Conservation (phyloP, 345 rosid species). For the Bruguiera parviflora region DNA sequence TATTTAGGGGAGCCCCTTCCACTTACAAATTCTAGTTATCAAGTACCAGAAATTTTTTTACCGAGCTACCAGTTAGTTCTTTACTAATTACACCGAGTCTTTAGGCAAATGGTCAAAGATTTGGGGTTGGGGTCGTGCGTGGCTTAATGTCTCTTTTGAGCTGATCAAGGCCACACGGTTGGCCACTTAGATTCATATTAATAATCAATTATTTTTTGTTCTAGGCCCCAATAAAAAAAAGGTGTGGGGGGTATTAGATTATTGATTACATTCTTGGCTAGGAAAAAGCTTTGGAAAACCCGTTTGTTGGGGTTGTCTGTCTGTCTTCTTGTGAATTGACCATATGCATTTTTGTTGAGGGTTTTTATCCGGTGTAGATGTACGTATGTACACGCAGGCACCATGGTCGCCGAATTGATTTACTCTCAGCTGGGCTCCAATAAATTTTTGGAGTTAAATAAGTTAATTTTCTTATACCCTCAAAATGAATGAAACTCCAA, state of each 20-base stretch:
- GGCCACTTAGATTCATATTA: constrained; percentile 33
- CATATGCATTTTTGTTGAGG: no score
- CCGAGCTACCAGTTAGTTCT: background rate
- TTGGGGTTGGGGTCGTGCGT: constrained; percentile 20
- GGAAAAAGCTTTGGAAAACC: constrained; percentile 1
- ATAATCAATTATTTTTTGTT: background rate
- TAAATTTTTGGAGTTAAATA: no score
- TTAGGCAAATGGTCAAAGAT: constrained; percentile 23
- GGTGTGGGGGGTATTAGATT: no score
- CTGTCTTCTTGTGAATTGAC: background rate
- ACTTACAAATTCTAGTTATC: no score
- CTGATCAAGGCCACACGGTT: constrained; percentile 50
- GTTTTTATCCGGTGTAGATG: no score
- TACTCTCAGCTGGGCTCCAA: no score
- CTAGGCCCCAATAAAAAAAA: background rate
- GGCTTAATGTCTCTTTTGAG: constrained; percentile 10
- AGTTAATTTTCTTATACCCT: no score
- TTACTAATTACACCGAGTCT: background rate
- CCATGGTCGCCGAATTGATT: no score
- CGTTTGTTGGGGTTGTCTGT: constrained; percentile 25
- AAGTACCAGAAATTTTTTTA: background rate
- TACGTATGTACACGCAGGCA: no score
- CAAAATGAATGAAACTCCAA: no score
- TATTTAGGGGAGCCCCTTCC: no score
- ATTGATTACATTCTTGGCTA: background rate